phyloP scores from a whole-genome alignment of 352 stramenopile genomes.

The Pythium pyrilobum region DNA sequence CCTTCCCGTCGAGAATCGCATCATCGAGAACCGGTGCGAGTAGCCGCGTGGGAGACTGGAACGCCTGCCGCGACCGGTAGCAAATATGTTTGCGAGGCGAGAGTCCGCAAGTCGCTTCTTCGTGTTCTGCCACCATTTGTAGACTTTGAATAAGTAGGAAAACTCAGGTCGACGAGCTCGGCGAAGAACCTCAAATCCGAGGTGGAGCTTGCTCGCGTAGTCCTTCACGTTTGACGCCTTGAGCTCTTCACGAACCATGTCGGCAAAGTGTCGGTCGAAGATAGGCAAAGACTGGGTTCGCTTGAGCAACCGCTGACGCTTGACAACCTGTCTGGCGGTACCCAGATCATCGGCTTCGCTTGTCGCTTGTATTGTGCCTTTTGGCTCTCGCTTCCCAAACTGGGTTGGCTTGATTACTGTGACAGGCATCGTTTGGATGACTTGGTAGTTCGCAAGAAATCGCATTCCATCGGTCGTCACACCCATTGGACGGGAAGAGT shows the following conservation, averaged over 20 bases:
- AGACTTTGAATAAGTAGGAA: conserved; percentile 44
- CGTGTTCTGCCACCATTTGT: conserved; percentile 30
- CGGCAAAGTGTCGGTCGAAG: conserved; percentile 53
- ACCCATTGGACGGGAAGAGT: conserved; percentile 7
- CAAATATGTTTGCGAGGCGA: not conserved
- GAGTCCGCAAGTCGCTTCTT: conserved; percentile 9
- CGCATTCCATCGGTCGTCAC: conserved; percentile 56
- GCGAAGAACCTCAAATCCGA: conserved; percentile 49
- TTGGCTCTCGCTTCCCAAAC: too few species aligned
- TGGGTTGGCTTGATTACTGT: too few species aligned
- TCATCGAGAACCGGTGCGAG: not conserved
- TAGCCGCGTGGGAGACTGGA: not conserved
- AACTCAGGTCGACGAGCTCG: conserved; percentile 51
- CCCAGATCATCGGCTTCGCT: not conserved
- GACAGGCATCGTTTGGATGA: too few species aligned
- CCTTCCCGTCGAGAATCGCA: not conserved
- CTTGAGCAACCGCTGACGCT: conserved; percentile 39
- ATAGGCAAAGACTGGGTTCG: conserved; percentile 57
- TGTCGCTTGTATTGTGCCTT: not conserved
- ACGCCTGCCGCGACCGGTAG: not conserved
- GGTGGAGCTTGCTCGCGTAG: conserved; percentile 44
- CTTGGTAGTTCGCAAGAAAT: conserved; percentile 46
- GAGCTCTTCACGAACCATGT: conserved; percentile 51
- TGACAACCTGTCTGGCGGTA: conserved; percentile 5
- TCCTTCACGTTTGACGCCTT: conserved; percentile 58